phyloP scores from a whole-genome alignment of 2,329 filamentous ascomycete genomes.

The Teratosphaeria zuluensis region DNA sequence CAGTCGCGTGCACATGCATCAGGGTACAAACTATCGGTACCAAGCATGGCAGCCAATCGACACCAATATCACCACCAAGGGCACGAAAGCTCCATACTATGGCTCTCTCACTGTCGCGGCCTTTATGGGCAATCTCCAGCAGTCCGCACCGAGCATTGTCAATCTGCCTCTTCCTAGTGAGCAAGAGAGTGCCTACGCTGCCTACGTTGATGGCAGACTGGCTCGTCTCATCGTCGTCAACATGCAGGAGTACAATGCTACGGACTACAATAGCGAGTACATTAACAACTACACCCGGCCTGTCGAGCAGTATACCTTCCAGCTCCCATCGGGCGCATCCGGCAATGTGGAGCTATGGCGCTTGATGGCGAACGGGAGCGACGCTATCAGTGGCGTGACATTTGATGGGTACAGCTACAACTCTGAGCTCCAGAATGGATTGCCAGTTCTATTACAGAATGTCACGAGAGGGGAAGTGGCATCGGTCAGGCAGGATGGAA shows the following conservation, averaged over 20 bases:
- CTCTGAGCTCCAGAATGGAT: conserved; percentile 46
- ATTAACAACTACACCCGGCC: conserved; percentile 33
- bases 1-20: conserved; percentile 53
- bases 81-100: conserved; percentile 57
- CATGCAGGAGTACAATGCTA: conserved; percentile 46
- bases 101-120: conserved; percentile 50
- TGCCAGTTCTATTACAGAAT: conserved; percentile 45
- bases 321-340: conserved; percentile 23
- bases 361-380: conserved; percentile 52
- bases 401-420: conserved; percentile 56
- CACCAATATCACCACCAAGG: conserved; percentile 40
- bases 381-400: conserved; percentile 52
- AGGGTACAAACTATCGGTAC: conserved; percentile 55
- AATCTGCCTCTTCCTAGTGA: conserved; percentile 36
- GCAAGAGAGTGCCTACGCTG: conserved; percentile 46
- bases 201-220: conserved; percentile 39
- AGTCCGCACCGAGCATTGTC: conserved; percentile 33
- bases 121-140: conserved; percentile 39
- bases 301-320: conserved; percentile 34
- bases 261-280: conserved; percentile 28
- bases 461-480: conserved; percentile 44
- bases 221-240: conserved; percentile 47
- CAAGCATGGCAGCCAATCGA: conserved; percentile 50
- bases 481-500: conserved; percentile 25
- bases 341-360: conserved; percentile 35